phyloP scores from a whole-genome alignment of 2,329 filamentous ascomycete species.

The Chaetomium olivaceum region DNA sequence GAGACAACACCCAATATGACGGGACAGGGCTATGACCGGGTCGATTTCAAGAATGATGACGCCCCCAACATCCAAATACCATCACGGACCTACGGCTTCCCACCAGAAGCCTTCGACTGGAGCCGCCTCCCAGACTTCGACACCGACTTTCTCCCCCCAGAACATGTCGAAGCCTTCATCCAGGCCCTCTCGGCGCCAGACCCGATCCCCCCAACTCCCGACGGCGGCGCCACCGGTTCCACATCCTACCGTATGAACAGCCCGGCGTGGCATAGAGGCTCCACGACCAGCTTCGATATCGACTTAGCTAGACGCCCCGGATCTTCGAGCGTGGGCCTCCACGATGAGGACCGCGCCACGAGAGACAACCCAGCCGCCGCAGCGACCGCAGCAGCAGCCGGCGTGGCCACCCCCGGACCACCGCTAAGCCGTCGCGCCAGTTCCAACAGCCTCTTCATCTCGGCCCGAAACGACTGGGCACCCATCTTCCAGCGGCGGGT shows the following conservation, averaged over 20 bases:
- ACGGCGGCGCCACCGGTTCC: conserved; percentile 43
- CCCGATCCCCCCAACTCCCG: conserved; percentile 62
- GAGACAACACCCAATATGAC: conserved; percentile 17
- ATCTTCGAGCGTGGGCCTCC: conserved; percentile 35
- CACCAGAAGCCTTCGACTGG: conserved; percentile 65
- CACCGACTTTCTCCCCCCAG: conserved; percentile 71
- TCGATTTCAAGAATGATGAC: background rate
- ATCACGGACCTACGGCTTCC: conserved; percentile 56
- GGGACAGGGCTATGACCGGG: conserved; percentile 17
- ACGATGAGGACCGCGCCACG: conserved; percentile 37
- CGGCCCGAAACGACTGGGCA: conserved; percentile 93
- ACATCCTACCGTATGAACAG: conserved; percentile 45
- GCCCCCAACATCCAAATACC: conserved; percentile 32
- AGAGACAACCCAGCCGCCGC: conserved; percentile 23
- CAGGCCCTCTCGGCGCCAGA: conserved; percentile 82
- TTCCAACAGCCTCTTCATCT: conserved; percentile 62
- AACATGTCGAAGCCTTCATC: conserved; percentile 76
- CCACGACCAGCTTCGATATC: conserved; percentile 41
- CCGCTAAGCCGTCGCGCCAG: conserved; percentile 16
- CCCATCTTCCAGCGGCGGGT: conserved; percentile 73
- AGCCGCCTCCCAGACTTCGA: conserved; percentile 75
- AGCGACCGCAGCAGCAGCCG: conserved; percentile 41
- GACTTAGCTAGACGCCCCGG: conserved; percentile 47
- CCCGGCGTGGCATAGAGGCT: conserved; percentile 40
- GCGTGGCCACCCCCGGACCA: conserved; percentile 21